A percentile compares a stretch with the other conserved stretches of the same genome.
Evolutionary conservation across 2,329 filamentous ascomycete genomes (phyloP).

Genomic region (Claviceps pazoutovae): DNA sequence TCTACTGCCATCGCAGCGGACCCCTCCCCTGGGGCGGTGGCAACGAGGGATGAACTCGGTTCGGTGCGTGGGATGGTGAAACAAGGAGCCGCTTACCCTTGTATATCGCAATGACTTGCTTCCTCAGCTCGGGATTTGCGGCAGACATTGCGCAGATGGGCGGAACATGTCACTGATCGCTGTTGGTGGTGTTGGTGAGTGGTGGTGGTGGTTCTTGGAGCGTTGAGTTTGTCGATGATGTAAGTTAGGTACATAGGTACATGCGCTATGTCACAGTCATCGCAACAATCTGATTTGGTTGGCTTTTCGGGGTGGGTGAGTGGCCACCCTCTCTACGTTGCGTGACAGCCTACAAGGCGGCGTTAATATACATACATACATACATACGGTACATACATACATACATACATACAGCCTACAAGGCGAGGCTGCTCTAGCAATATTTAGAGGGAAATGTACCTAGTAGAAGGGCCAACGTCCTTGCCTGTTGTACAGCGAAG

Average conservation of each 20-base stretch:
- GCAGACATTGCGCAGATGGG: conserved; percentile 11
- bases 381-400: no score
- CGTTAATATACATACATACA: no score
- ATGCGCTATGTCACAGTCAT: no score
- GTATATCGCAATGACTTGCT: conserved; percentile 73
- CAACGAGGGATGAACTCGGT: not conserved
- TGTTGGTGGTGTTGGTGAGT: not conserved
- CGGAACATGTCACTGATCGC: not conserved
- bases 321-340: no score
- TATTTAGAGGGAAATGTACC: no score
- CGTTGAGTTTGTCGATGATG: not conserved
- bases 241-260: not conserved
- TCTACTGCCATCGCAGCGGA: no score
- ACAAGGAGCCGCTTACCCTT: conserved; percentile 47
- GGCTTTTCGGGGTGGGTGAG: not conserved
- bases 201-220: not conserved
- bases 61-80: not conserved
- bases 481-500: no score
- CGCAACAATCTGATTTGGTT: no score
- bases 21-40: not conserved
- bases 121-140: conserved; percentile 46
- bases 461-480: no score
- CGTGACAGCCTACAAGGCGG: no score
- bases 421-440: no score
- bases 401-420: no score